These are phyloP conservation scores for Suhomyces coccinellae DNA, from an alignment of 1,139 yeast species.

Conservation along the genomic window DNA sequence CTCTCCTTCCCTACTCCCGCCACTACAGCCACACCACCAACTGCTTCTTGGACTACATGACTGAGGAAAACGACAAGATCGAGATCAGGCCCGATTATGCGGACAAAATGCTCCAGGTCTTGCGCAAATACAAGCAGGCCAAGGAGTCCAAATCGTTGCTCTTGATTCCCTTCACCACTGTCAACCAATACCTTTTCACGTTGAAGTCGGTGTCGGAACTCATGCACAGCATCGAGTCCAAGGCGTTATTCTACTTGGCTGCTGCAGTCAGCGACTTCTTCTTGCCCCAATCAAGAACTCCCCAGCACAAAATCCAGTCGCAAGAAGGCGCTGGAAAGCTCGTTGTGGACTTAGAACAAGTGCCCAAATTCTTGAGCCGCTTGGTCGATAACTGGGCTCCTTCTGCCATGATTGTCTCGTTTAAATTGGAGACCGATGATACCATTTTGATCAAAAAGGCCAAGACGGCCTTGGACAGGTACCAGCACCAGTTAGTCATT, in stretches of 20 bases:
- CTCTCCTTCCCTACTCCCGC: slow-evolving; percentile 86
- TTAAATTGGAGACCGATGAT: slow-evolving; percentile 89
- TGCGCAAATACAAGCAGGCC: slow-evolving; percentile 64
- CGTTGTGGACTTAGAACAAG: slow-evolving; percentile 86
- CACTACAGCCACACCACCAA: slow-evolving; percentile 84
- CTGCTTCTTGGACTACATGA: slow-evolving; percentile 82
- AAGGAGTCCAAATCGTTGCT: slow-evolving; percentile 60
- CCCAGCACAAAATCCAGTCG: slow-evolving; percentile 93
- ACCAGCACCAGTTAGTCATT: slow-evolving; percentile 90
- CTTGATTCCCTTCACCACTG: slow-evolving; percentile 88
- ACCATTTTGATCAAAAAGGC: slow-evolving; percentile 73
- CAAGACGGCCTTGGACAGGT: slow-evolving; percentile 71
- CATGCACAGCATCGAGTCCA: slow-evolving; percentile 52
- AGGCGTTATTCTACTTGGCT: slow-evolving; percentile 81
- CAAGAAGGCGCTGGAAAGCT: slow-evolving; percentile 70
- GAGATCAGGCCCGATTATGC: slow-evolving; percentile 64
- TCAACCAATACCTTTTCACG: slow-evolving; percentile 88
- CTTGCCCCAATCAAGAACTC: slow-evolving; percentile 79
- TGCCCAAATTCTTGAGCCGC: slow-evolving; percentile 87
- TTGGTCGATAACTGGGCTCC: slow-evolving; percentile 96
- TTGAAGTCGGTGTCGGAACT: slow-evolving; percentile 65
- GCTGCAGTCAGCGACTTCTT: slow-evolving; percentile 98
- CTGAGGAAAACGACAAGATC: slow-evolving; percentile 52
- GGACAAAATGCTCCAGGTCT: slow-evolving; percentile 61
- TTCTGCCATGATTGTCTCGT: slow-evolving; percentile 89